phyloP scores from a whole-genome alignment of 495 filamentous ascomycete species.

The Aspergillus haitiensis region DNA sequence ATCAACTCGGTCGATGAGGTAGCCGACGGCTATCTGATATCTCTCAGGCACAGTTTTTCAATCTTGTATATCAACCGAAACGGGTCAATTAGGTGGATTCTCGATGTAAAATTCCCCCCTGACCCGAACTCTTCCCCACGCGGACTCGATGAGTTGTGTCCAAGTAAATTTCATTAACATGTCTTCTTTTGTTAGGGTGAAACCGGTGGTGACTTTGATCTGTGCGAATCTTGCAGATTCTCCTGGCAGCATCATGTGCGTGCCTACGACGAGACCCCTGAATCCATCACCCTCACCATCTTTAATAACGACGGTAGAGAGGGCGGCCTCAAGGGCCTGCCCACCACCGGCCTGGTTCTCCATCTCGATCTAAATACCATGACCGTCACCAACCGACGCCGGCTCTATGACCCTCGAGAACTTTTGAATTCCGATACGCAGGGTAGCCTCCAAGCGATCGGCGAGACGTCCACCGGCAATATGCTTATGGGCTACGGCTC shows the following conservation, averaged over 20 bases:
- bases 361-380: conserved; percentile 33
- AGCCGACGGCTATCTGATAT: conserved; percentile 52
- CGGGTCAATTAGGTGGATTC: not conserved
- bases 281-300: conserved; percentile 33
- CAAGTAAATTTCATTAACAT: conserved; percentile 20
- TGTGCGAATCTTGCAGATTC: conserved; percentile 34
- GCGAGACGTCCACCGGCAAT: conserved; percentile 35
- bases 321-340: not conserved
- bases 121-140: not conserved
- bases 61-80: not conserved
- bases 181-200: not conserved
- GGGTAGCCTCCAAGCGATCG: conserved; percentile 52
- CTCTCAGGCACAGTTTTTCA: conserved; percentile 42
- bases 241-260: conserved; percentile 54
- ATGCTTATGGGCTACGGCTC: conserved; percentile 53
- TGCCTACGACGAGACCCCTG: conserved; percentile 29
- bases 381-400: conserved; percentile 28
- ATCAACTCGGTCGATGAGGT: conserved; percentile 61
- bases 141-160: conserved; percentile 35
- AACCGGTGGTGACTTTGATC: conserved; percentile 17
- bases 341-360: conserved; percentile 12
- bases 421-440: conserved; percentile 47
- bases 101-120: not conserved
- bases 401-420: conserved; percentile 36
- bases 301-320: conserved; percentile 46